Base-by-base conservation (phyloP, 495 filamentous ascomycete genomes). In the Lepraria neglecta region DNA sequence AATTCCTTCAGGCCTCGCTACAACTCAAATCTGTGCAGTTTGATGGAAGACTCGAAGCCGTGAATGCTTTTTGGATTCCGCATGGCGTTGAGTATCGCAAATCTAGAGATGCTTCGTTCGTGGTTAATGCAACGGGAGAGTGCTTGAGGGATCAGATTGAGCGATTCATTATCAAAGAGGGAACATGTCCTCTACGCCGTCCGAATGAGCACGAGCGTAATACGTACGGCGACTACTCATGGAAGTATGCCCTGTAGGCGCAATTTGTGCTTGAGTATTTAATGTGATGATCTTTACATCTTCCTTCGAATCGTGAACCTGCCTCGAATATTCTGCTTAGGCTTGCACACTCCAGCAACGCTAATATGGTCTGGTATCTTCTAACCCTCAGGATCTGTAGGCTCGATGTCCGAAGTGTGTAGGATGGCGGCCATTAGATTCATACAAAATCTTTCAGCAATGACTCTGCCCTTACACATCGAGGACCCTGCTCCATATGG, bases 351-450 rank as follows among this genome's bases (percentile, higher is more conserved):
- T 6, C 27, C 28, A 35, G 50, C 50, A 1, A 24, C 28, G 33
- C 28, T 53, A 1, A 31, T 12, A 53, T 53, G 50, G 30, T 19
- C 50, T n/a, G 50, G 50, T 33, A 53, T n/a, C 14, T 53, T 31
- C 28, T 24, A 33, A 3, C 28, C 28, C 9, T 38, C 35, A n/a
- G 14, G 14, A 33, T n/a, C 28, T 19, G 4, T 10, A 33, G 50
- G 28, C 28, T 53, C 28, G 28, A 53, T 31, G 24, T 35, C 14
- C 50, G 7, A 53, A 15, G 19, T 27, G 38, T 52, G 30, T 27
- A 60, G 15, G 6, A 24, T 21, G 19, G 17, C 56, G 12, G 43
- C 42, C 14, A 27, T 6, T n/a, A 11, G 24, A 19, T 30, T 10
- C 6, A 62, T 19, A 24, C 19, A 28, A 11, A 38, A 38, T 24